A percentile compares a stretch with the other conserved stretches of the same genome.
These are phyloP conservation scores for Rubroshorea leprosula DNA, from an alignment of 345 rosid species.

Conservation along the genomic window DNA sequence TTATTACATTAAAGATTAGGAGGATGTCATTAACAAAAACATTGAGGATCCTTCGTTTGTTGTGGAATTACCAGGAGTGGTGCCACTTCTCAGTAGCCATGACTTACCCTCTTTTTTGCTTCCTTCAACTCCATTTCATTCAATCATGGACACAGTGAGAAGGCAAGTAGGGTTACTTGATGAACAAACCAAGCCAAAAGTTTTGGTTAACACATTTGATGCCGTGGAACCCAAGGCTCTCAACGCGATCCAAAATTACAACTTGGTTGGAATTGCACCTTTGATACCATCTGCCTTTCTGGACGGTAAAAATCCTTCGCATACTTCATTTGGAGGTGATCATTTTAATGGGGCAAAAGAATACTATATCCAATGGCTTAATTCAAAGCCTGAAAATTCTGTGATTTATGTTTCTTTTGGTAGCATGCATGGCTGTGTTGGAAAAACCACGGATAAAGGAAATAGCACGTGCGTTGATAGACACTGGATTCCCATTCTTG, in stretches of 20 bases:
- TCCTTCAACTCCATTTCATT: constrained; percentile 18
- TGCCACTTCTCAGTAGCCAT: constrained; percentile 17
- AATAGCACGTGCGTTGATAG: constrained; percentile 29
- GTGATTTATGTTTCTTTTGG: constrained; percentile 60
- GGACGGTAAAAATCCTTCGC: constrained; percentile 12
- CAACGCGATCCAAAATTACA: constrained; percentile 15
- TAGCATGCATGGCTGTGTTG: constrained; percentile 28
- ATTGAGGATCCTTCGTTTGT: no score
- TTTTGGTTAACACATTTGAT: constrained; percentile 42
- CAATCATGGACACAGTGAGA: constrained; percentile 1
- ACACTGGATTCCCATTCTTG: constrained; percentile 29
- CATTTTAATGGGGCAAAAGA: constrained; percentile 18
- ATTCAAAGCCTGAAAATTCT: constrained; percentile 32
- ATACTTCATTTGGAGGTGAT: constrained; percentile 1
- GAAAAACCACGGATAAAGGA: constrained; percentile 38
- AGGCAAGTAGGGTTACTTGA: no score
- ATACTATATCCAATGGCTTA: constrained; percentile 39
- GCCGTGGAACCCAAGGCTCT: constrained; percentile 32
- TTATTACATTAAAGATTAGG: no score
- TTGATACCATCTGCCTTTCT: constrained; percentile 19
- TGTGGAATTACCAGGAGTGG: constrained; percentile 28
- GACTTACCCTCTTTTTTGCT: constrained; percentile 56
- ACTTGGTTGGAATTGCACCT: constrained; percentile 29
- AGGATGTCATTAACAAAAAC: no score
- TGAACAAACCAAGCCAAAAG: constrained; percentile 23